phyloP scores from a whole-genome alignment of 2,329 filamentous ascomycete genomes.

The Karstenula rhodostoma region DNA sequence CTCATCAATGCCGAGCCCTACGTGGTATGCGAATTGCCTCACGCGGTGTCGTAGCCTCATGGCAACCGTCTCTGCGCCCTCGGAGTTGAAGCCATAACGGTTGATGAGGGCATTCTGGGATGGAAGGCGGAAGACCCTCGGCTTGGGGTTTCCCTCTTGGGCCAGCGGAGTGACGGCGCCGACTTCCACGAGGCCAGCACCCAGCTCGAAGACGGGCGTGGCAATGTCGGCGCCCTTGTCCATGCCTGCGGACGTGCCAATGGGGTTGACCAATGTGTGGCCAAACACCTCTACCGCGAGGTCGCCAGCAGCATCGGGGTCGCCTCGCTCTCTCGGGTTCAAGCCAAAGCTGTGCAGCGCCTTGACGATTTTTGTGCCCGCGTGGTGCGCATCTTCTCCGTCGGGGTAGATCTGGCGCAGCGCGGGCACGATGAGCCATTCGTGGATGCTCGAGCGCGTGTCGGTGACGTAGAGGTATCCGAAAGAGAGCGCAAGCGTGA shows the following conservation, averaged over 20 bases:
- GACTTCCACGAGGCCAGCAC: conserved; percentile 87
- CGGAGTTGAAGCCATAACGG: conserved; percentile 92
- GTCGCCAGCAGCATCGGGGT: conserved; percentile 61
- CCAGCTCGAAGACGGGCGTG: conserved; percentile 82
- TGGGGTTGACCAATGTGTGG: conserved; percentile 78
- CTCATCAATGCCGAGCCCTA: conserved; percentile 71
- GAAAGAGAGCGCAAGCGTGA: conserved; percentile 57
- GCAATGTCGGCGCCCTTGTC: conserved; percentile 95
- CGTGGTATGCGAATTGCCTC: conserved; percentile 74
- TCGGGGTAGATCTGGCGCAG: conserved; percentile 74
- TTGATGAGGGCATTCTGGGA: conserved; percentile 90
- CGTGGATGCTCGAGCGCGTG: conserved; percentile 62
- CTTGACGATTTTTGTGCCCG: conserved; percentile 75
- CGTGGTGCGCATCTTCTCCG: conserved; percentile 91
- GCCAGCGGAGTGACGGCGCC: conserved; percentile 89
- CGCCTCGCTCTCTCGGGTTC: conserved; percentile 82
- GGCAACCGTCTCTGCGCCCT: conserved; percentile 87
- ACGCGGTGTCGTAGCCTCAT: conserved; percentile 79
- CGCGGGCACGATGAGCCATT: conserved; percentile 64
- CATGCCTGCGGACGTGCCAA: conserved; percentile 93
- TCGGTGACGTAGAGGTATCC: conserved; percentile 63
- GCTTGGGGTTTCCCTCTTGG: conserved; percentile 86
- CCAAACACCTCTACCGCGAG: conserved; percentile 76
- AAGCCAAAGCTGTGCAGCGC: conserved; percentile 76
- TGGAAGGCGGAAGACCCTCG: conserved; percentile 86